Base-by-base conservation (phyloP, 345 rosid species). In the Turnera subulata region DNA sequence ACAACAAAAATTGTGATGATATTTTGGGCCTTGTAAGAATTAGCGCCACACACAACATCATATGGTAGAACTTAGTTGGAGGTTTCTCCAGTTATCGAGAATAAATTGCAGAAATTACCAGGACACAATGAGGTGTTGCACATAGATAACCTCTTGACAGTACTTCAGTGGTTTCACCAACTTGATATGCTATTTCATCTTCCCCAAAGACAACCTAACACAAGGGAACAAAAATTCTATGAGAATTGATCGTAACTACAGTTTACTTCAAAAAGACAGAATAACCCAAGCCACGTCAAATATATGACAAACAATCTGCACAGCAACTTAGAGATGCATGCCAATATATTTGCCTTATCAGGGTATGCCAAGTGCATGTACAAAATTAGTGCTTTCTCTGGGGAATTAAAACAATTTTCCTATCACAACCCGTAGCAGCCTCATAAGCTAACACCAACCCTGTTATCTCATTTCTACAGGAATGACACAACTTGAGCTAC, bases 91-190 rank as follows among this genome's bases (percentile, higher is more conserved):
- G 19, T 22, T 17, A n/a, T n/a, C 21, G 8, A 18, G 33, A 46
- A 18, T 23, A 19, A 42, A 51, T 10, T n/a, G 40, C 32, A 49
- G 54, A 43, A 60, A 33, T 19, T 91, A 91, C 98, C 95, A 58
- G 81, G 48, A 92, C 96, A 62, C 86, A 83, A 61, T 92, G 98
- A 75, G 98, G 98, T 25, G 96, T 92, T 59, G 95, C 95, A 68
- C 96, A 88, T 47, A 92, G 98, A 75, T 70, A 86, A 58, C 98
- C 93, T 55, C 74, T 59, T 42, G 93, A 88, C 24, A 88, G 69
- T 67, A 88, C 80, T 67, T 81, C 80, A 44, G 95, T 74, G 48
- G 96, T 92, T 80, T 92, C 98, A 25, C 98, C 98, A 68, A 92
- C 80, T 75, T 92, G 98, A 73, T 86, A 92, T 48, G 96, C 96